A percentile compares a stretch with the other conserved stretches of the same genome.
phyloP scores from a whole-genome alignment of 331 rosid genomes.

The Quercus phellos region DNA sequence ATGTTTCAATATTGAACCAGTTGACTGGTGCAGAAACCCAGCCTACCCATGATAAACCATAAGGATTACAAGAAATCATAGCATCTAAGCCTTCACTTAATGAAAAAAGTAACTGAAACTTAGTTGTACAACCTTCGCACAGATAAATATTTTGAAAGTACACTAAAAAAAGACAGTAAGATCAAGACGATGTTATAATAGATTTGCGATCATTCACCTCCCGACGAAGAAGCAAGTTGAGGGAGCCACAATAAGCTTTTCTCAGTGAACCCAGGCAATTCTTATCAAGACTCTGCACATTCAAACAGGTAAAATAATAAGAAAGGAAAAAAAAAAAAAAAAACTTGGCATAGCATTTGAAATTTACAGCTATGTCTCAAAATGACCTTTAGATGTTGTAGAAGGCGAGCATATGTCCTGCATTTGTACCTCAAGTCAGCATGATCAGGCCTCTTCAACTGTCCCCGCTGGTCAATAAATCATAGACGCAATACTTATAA shows the following conservation, averaged over 20 bases:
- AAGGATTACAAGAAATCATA: neutral
- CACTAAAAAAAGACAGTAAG: neutral
- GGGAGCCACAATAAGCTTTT: slow-evolving; percentile 84
- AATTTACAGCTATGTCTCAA: slow-evolving; percentile 8
- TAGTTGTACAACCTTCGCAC: slow-evolving; percentile 1
- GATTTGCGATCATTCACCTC: slow-evolving; percentile 64
- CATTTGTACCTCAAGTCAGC: slow-evolving; percentile 89
- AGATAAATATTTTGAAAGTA: neutral
- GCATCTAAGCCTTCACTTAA: neutral
- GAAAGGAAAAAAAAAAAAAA: slow-evolving; percentile 9
- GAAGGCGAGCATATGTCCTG: slow-evolving; percentile 87
- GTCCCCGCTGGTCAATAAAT: slow-evolving; percentile 70
- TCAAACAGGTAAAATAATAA: slow-evolving; percentile 12
- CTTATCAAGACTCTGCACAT: slow-evolving; percentile 77
- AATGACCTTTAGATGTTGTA: slow-evolving; percentile 83
- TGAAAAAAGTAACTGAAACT: neutral
- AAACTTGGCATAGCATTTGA: slow-evolving; percentile 2
- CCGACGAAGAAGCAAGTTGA: slow-evolving; percentile 88
- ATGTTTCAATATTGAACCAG: neutral
- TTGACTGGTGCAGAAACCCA: neutral
- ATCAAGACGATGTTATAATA: slow-evolving; percentile 8
- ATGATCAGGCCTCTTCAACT: slow-evolving; percentile 96
- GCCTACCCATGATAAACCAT: neutral
- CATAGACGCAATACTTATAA: slow-evolving; percentile 24
- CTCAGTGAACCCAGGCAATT: slow-evolving; percentile 64